Conservation (phyloP, 441 rosid species). For the Jatropha multifida region DNA sequence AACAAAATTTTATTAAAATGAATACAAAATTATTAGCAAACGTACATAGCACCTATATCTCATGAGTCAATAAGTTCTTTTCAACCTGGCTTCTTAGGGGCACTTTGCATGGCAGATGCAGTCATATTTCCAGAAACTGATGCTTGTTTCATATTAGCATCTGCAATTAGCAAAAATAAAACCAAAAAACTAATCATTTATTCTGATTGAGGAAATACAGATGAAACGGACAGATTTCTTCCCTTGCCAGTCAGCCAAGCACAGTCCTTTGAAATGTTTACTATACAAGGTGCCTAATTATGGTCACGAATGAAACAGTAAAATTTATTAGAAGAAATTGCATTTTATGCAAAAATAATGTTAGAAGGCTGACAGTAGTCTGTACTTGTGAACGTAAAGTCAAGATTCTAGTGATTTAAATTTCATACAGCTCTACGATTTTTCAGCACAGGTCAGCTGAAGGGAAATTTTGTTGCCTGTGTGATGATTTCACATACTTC, state of each 20-base stretch:
- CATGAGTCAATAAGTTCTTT: constrained; percentile 19
- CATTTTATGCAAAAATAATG: not conserved
- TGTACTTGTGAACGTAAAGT: not conserved
- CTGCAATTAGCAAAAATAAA: constrained; percentile 33
- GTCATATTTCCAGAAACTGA: constrained; percentile 55
- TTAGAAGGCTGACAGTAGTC: not conserved
- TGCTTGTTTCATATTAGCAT: constrained; percentile 47
- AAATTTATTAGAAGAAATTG: not conserved
- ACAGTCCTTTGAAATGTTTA: constrained; percentile 73
- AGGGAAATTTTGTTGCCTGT: no score
- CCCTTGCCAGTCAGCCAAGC: constrained; percentile 78
- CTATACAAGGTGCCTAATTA: constrained; percentile 64
- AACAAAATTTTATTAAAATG: no score
- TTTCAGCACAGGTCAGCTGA: not conserved
- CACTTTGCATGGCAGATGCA: constrained; percentile 67
- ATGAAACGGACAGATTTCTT: constrained; percentile 14
- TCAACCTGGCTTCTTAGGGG: constrained; percentile 72
- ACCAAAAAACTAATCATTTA: constrained; percentile 2
- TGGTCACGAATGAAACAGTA: constrained; percentile 10
- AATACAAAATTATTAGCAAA: not conserved
- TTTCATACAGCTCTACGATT: not conserved
- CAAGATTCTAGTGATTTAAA: not conserved
- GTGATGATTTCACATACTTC: no score
- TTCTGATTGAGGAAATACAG: not conserved
- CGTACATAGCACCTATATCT: constrained; percentile 9